Evolutionary conservation across 805 yeast genomes (phyloP).

Genomic region (Nakazawaea populi): DNA sequence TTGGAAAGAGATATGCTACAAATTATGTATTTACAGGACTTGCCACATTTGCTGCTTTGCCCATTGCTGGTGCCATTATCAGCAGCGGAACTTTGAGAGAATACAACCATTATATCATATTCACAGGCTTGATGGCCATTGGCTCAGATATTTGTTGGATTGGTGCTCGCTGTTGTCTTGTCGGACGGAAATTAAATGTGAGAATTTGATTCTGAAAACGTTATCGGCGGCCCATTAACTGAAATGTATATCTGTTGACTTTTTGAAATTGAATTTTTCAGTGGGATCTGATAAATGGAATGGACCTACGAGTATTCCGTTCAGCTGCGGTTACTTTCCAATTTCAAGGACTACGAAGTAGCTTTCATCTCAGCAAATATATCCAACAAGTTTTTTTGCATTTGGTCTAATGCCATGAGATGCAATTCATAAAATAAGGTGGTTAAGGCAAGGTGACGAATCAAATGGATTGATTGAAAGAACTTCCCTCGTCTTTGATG

Average conservation of each 20-base stretch:
- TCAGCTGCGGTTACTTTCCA: too few relatives aligned
- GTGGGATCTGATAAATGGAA: too few relatives aligned
- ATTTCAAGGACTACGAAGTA: too few relatives aligned
- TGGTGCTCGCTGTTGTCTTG: slow-evolving; percentile 36
- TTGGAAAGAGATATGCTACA: slow-evolving; percentile 19
- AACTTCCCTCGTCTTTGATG: too few relatives aligned
- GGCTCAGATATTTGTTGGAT: slow-evolving; percentile 34
- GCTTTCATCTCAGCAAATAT: too few relatives aligned
- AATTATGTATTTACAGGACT: slow-evolving; percentile 24
- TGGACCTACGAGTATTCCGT: too few relatives aligned
- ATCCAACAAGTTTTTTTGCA: too few relatives aligned
- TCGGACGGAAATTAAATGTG: slow-evolving; percentile 31
- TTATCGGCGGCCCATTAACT: not conserved
- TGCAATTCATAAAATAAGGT: too few relatives aligned
- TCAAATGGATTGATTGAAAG: too few relatives aligned
- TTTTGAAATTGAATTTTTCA: too few relatives aligned
- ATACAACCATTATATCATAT: slow-evolving; percentile 32
- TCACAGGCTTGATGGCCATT: slow-evolving; percentile 29
- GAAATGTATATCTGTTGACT: not conserved
- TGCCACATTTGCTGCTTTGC: slow-evolving; percentile 25
- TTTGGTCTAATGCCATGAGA: too few relatives aligned
- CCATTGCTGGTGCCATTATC: slow-evolving; percentile 27
- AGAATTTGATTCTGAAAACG: slow-evolving; percentile 1
- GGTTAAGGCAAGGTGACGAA: too few relatives aligned
- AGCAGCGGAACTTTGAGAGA: slow-evolving; percentile 25